These are phyloP conservation scores for Venturia aucupariae DNA, from an alignment of 2,329 filamentous ascomycete genomes.

Conservation along the genomic window DNA sequence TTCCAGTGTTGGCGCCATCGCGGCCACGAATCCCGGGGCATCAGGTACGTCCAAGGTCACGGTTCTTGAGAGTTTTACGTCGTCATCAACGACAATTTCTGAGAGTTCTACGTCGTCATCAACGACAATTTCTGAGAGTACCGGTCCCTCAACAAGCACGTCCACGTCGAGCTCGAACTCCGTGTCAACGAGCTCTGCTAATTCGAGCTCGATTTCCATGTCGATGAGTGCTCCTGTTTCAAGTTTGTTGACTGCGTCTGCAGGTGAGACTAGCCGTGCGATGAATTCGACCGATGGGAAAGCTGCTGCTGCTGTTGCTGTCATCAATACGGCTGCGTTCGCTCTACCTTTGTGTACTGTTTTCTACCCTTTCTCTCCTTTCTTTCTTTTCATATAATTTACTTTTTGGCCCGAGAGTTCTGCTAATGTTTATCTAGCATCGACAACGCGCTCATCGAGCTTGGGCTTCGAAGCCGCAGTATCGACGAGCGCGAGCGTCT, in stretches of 20 bases:
- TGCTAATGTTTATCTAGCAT: background rate
- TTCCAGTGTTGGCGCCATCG: background rate
- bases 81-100: background rate
- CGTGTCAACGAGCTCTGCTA: background rate
- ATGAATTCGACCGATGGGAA: background rate
- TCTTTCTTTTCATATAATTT: background rate
- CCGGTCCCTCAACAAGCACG: background rate
- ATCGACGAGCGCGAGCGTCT: background rate
- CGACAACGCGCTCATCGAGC: background rate
- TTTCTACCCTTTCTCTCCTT: background rate
- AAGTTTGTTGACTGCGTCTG: background rate
- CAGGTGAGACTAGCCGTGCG: slow-evolving; percentile 5
- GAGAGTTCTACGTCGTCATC: background rate
- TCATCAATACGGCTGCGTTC: background rate
- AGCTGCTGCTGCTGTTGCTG: background rate
- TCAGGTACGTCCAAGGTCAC: background rate
- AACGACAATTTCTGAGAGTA: background rate
- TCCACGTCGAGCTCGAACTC: background rate
- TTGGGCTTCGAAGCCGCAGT: background rate
- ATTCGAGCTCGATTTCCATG: background rate
- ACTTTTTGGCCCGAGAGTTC: background rate
- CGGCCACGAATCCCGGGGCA: background rate
- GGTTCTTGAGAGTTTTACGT: background rate
- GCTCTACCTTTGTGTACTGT: background rate
- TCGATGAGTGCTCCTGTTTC: background rate